These are phyloP conservation scores for Aspergillus felis DNA, from an alignment of 2,329 filamentous ascomycete genomes.

Conservation along the genomic window DNA sequence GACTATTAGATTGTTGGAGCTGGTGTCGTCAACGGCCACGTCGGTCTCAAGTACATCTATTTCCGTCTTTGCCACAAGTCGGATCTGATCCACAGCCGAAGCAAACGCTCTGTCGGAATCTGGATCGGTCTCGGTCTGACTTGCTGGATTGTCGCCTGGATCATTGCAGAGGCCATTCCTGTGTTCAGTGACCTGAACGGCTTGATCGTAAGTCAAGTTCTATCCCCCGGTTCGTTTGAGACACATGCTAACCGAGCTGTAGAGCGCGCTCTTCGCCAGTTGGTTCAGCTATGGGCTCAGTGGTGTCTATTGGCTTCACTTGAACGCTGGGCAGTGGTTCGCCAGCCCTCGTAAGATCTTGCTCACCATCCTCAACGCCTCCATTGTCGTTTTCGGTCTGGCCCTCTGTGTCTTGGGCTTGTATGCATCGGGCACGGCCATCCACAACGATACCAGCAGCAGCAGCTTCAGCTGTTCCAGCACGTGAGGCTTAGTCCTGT, in stretches of 20 bases:
- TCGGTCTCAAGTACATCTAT: constrained; percentile 64
- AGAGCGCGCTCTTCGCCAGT: constrained; percentile 55
- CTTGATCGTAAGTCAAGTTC: constrained; percentile 43
- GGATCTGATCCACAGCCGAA: constrained; percentile 49
- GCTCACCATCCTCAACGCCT: constrained; percentile 42
- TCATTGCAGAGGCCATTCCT: constrained; percentile 67
- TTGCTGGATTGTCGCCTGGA: constrained; percentile 59
- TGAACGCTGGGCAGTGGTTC: constrained; percentile 44
- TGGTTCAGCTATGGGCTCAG: constrained; percentile 59
- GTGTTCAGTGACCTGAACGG: constrained; percentile 64
- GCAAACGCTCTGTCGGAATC: constrained; percentile 47
- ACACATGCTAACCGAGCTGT: constrained; percentile 11
- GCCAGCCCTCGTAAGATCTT: constrained; percentile 42
- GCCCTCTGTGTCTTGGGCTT: too few species aligned
- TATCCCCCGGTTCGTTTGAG: not conserved
- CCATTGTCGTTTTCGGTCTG: constrained; percentile 29
- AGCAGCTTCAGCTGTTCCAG: too few species aligned
- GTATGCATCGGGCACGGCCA: too few species aligned
- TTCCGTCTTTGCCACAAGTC: constrained; percentile 59
- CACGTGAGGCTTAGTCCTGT: too few species aligned
- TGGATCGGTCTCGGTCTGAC: constrained; percentile 57
- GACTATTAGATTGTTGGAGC: constrained; percentile 56
- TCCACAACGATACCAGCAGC: too few species aligned
- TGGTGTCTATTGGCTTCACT: constrained; percentile 46
- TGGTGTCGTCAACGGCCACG: constrained; percentile 65